Conservation (phyloP, 495 filamentous ascomycete species). For the Xylaria castorea region DNA sequence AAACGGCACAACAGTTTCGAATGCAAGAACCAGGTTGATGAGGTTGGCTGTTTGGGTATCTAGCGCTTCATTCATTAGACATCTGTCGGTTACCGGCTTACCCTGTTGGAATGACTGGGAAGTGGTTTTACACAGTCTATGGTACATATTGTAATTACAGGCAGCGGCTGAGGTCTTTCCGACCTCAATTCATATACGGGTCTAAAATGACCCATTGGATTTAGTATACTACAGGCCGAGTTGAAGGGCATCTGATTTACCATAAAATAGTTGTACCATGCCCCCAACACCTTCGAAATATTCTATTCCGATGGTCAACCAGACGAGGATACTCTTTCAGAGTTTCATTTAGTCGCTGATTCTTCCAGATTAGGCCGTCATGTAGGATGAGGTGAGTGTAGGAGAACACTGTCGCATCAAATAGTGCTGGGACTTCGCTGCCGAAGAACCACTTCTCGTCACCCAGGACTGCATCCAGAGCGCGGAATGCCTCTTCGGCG, state of each 20-base stretch:
- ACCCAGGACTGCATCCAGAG: constrained; percentile 73
- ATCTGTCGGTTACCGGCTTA: neutral
- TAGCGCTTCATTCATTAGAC: neutral
- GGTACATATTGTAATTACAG: constrained; percentile 5
- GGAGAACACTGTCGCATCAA: constrained; percentile 89
- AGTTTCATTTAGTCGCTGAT: constrained; percentile 30
- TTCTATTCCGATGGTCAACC: constrained; percentile 41
- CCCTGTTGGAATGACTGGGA: neutral
- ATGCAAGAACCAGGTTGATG: neutral
- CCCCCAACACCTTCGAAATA: constrained; percentile 44
- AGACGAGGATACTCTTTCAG: constrained; percentile 44
- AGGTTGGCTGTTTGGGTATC: constrained; percentile 11
- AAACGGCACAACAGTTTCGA: neutral
- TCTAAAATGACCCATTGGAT: neutral
- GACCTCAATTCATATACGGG: neutral
- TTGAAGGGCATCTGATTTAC: neutral
- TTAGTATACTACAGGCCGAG: neutral
- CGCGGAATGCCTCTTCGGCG: constrained; percentile 73
- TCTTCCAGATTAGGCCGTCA: constrained; percentile 63
- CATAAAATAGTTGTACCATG: neutral
- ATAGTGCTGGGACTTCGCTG: constrained; percentile 64
- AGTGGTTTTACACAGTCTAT: neutral
- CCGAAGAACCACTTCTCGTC: constrained; percentile 57
- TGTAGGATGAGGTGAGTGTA: constrained; percentile 86
- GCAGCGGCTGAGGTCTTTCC: neutral